Conservation (phyloP, 73 alveolate genomes). For the Stentor roeselii region DNA sequence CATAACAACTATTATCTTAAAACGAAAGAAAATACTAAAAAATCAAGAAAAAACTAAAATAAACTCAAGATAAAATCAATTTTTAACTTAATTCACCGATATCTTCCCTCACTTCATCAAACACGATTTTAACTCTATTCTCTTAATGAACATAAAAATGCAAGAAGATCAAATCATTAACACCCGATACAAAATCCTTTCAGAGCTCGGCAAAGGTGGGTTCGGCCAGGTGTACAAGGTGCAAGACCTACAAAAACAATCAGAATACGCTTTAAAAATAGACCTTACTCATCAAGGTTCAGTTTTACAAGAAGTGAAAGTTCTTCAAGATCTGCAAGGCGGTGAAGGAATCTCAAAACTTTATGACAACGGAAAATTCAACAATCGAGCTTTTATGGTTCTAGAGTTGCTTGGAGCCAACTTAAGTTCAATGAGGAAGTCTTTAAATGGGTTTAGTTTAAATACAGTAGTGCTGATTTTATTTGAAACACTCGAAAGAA, state of each 20-base stretch:
- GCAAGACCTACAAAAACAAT: background rate
- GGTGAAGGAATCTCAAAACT: constrained; percentile 72
- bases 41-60: background rate
- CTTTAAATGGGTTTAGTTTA: constrained; percentile 44
- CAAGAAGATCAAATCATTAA: background rate
- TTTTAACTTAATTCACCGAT: background rate
- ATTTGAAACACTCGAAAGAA: constrained; percentile 54
- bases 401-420: constrained; percentile 81
- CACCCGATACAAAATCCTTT: background rate
- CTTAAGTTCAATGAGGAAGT: constrained; percentile 42
- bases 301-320: constrained; percentile 35
- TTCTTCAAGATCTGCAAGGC: constrained; percentile 51
- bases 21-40: background rate
- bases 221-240: constrained; percentile 9
- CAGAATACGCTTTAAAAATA: background rate
- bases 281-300: background rate
- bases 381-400: constrained; percentile 70
- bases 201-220: background rate
- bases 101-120: background rate
- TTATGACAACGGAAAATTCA: constrained; percentile 66
- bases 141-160: background rate
- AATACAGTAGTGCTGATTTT: constrained; percentile 65
- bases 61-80: background rate
- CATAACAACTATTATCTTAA: background rate
- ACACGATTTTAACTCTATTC: background rate